phyloP scores from a whole-genome alignment of 139 green algal genomes.

The Chlamydomonas sp. region DNA sequence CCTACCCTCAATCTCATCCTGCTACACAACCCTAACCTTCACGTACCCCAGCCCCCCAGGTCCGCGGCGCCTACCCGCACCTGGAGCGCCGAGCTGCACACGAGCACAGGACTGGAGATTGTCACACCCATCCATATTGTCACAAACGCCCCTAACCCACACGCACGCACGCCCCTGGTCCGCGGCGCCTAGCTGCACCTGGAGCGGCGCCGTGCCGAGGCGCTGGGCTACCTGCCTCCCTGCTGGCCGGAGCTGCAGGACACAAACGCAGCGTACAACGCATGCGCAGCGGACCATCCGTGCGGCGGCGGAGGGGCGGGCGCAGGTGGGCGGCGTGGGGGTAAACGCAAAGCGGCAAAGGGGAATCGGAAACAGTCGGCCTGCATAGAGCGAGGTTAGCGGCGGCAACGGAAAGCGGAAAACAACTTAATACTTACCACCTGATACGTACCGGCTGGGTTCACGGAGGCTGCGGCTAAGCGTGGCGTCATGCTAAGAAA shows the following conservation, averaged over 20 bases:
- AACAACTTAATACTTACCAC: no score
- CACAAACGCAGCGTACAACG: conserved; percentile 83
- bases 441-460: no score
- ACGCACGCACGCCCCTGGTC: conserved; percentile 46
- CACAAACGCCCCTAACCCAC: not conserved
- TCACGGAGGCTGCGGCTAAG: no score
- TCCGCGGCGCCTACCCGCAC: conserved; percentile 79
- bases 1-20: not conserved
- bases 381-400: no score
- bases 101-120: no score
- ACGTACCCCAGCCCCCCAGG: conserved; percentile 33
- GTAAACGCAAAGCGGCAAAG: no score
- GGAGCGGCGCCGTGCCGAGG: conserved; percentile 71
- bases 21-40: not conserved
- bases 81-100: conserved; percentile 63
- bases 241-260: conserved; percentile 73
- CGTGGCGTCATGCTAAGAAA: no score
- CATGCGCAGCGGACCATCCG: conserved; percentile 47
- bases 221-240: conserved; percentile 70
- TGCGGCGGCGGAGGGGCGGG: conserved; percentile 44
- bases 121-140: not conserved
- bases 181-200: conserved; percentile 77
- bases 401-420: no score
- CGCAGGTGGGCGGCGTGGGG: conserved; percentile 37
- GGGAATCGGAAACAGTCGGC: no score